Conservation (phyloP, 805 yeast genomes). For the Saturnispora zaruensis region DNA sequence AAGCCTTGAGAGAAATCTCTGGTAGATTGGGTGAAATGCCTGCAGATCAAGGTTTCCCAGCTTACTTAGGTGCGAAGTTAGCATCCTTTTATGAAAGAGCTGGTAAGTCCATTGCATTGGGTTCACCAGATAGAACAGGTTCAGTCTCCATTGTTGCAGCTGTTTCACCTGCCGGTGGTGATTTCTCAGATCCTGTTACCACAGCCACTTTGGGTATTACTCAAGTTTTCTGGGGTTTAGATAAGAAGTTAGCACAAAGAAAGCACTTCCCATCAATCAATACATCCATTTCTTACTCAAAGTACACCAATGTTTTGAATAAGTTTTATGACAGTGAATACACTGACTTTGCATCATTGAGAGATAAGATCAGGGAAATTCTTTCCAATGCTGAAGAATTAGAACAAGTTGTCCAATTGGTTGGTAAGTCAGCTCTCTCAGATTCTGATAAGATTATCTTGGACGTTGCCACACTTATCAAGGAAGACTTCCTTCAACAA, state of each 20-base stretch:
- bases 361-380: constrained; percentile 90
- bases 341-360: constrained; percentile 84
- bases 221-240: constrained; percentile 99
- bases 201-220: constrained; percentile 98
- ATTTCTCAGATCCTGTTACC: constrained; percentile 99
- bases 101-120: constrained; percentile 90
- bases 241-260: constrained; percentile 97
- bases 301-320: constrained; percentile 81
- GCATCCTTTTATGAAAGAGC: constrained; percentile 99
- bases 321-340: constrained; percentile 78
- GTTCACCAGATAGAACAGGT: constrained; percentile 94
- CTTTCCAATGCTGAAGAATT: constrained; percentile 95
- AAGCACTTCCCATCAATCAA: constrained; percentile 99
- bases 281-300: constrained; percentile 93
- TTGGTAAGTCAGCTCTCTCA: constrained; percentile 95
- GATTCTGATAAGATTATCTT: constrained; percentile 95
- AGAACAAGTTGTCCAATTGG: constrained; percentile 98
- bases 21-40: constrained; percentile 99
- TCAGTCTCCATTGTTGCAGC: constrained; percentile 99
- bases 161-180: constrained; percentile 99
- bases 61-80: constrained; percentile 95
- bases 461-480: constrained; percentile 84
- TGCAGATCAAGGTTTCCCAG: constrained; percentile 99
- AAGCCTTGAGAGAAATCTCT: constrained; percentile 98
- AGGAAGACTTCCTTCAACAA: constrained; percentile 98